Base-by-base conservation (phyloP, 768 basidiomycete species). In the Lentinus tigrinus region DNA sequence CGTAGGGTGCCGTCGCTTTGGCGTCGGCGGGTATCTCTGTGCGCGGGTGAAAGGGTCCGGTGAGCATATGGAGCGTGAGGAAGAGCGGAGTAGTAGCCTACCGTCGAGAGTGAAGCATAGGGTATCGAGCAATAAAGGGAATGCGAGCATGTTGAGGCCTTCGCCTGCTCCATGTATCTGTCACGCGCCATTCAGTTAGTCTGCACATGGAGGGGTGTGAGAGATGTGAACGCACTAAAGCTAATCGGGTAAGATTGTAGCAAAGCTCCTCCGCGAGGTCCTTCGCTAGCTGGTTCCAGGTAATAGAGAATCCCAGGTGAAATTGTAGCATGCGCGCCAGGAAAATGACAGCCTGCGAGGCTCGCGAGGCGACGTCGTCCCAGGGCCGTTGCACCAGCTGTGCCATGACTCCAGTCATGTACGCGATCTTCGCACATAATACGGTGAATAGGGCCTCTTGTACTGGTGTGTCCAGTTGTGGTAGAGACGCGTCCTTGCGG, bases 71-170 rank as follows among this genome's bases (percentile, higher is more conserved):
- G 27, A 24, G 4, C 2, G 31, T 37, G 34, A 14, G 10, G 23
- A 16, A 3, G 10, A 40, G 24, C 10, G 48, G 8, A 39, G 19
- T 37, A 52, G 26, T 4, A 14, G 60, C 79, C 56, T 64, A 90
- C 91, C 91, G 66, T 93, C 91, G 28, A 88, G 76, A 8, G 90
- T 71, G 66, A 85, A 89, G 63, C 84, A 83, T 1, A 89, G 72
- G 3, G 91, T 92, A 73, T 93, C 91, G 23, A 91, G 70, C 31
- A 92, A 72, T 42, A 91, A 68, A 0, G 87, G 80, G 71, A 85
- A 91, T 44, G 81, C 74, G 42, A 85, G 76, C 2, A 81, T 69
- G 64, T 88, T 83, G 9, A 83, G 70, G 51, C 77, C 73, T 40
- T 75, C 72, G n/a, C 85, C 82, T 5, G 78, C 71, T 13, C 81